Conservation (phyloP, 1,139 yeast species). For the Pichia sp. region DNA sequence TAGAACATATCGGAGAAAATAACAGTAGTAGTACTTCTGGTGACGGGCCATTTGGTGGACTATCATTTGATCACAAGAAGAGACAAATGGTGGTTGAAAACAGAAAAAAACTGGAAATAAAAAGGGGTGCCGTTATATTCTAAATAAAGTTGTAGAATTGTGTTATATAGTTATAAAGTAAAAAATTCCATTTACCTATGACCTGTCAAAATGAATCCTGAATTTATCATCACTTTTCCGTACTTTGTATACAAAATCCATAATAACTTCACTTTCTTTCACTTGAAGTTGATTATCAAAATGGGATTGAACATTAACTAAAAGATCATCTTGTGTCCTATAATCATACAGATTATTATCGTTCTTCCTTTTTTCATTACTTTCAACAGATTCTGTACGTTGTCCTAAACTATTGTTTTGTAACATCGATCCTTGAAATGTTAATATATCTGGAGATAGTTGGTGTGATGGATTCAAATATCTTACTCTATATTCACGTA, state of each 20-base stretch:
- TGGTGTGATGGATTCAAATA: conserved; percentile 36
- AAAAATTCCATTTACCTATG: background rate
- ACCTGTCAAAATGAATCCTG: conserved; percentile 27
- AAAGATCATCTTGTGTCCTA: conserved; percentile 24
- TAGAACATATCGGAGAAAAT: background rate
- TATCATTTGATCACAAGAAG: conserved; percentile 40
- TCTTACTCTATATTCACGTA: conserved; percentile 52
- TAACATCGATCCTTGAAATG: conserved; percentile 55
- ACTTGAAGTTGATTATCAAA: conserved; percentile 49
- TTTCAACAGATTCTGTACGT: conserved; percentile 38
- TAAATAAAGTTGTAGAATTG: background rate
- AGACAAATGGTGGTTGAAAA: conserved; percentile 47
- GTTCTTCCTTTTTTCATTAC: conserved; percentile 21
- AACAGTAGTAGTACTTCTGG: background rate
- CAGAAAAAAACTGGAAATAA: conserved; percentile 34
- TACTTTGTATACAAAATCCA: conserved; percentile 72
- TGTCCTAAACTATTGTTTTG: conserved; percentile 55
- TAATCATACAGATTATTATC: conserved; percentile 26
- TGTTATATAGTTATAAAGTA: background rate
- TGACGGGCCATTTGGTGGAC: conserved; percentile 16
- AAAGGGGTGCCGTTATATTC: conserved; percentile 19
- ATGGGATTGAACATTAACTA: conserved; percentile 41
- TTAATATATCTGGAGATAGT: conserved; percentile 44
- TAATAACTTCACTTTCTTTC: conserved; percentile 71
- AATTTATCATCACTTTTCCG: conserved; percentile 48